phyloP scores from a whole-genome alignment of 2,329 filamentous ascomycete species.

The Hymenotorrendiella dingleyae region DNA sequence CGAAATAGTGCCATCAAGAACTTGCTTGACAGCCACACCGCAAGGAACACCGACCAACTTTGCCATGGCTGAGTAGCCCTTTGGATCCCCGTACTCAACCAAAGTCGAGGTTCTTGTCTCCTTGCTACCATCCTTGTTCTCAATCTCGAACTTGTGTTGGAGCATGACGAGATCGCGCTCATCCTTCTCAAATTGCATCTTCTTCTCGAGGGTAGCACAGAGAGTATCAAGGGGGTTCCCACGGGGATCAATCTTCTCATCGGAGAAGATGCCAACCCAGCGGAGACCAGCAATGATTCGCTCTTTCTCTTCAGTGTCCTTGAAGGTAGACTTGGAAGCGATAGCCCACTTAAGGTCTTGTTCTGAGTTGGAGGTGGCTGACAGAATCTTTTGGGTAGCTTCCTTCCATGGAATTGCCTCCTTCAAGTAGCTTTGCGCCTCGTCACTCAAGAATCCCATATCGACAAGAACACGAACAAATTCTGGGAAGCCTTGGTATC shows the following conservation, averaged over 20 bases:
- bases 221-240: slow-evolving; percentile 86
- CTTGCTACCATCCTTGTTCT: slow-evolving; percentile 70
- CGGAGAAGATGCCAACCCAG: slow-evolving; percentile 61
- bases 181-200: slow-evolving; percentile 79
- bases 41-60: slow-evolving; percentile 73
- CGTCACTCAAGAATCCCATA: slow-evolving; percentile 79
- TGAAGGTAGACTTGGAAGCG: slow-evolving; percentile 68
- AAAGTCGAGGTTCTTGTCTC: slow-evolving; percentile 79
- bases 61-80: slow-evolving; percentile 79
- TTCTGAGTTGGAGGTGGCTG: slow-evolving; percentile 58
- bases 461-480: slow-evolving; percentile 85
- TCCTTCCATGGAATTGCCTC: slow-evolving; percentile 74
- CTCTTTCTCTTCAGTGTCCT: slow-evolving; percentile 59
- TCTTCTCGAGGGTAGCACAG: slow-evolving; percentile 80
- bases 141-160: slow-evolving; percentile 79
- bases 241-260: slow-evolving; percentile 61
- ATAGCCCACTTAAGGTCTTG: slow-evolving; percentile 69
- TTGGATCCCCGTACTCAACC: slow-evolving; percentile 71
- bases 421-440: slow-evolving; percentile 58
- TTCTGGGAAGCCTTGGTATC: slow-evolving; percentile 71
- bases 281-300: slow-evolving; percentile 65
- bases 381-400: slow-evolving; percentile 71
- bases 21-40: slow-evolving; percentile 69
- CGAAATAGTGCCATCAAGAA: slow-evolving; percentile 67
- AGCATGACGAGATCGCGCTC: slow-evolving; percentile 78